phyloP scores from a whole-genome alignment of 495 filamentous ascomycete species.

The Tuber borchii region DNA sequence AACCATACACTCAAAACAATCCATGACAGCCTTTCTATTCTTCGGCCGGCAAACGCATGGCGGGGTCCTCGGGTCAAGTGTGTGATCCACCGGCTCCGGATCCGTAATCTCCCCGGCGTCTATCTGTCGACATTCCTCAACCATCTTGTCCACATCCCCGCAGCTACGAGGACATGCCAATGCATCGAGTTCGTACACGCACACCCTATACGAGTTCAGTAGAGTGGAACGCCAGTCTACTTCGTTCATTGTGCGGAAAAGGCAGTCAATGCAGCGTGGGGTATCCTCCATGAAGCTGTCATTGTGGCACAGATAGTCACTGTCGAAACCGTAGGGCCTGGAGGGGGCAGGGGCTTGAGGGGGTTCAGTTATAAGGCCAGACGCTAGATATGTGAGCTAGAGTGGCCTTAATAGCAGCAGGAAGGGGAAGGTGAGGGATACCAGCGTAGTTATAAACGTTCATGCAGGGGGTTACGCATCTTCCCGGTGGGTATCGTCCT shows the following conservation, averaged over 20 bases:
- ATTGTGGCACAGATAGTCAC: constrained; percentile 9
- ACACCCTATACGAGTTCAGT: neutral
- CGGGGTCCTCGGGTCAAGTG: neutral
- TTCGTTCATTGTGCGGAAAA: constrained; percentile 18
- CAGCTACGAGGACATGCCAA: constrained; percentile 6
- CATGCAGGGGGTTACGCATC: neutral
- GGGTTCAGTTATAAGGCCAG: neutral
- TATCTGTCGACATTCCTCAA: constrained; percentile 3
- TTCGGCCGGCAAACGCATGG: neutral
- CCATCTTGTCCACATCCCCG: neutral
- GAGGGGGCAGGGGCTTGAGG: neutral
- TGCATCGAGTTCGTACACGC: constrained; percentile 8
- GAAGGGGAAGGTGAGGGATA: neutral
- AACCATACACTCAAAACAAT: neutral
- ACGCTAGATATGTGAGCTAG: neutral
- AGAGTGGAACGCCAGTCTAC: constrained; percentile 7
- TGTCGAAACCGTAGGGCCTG: constrained; percentile 17
- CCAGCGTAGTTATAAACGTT: neutral
- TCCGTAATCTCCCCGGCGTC: constrained; percentile 2
- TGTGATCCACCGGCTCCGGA: constrained; percentile 6
- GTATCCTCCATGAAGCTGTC: constrained; percentile 16
- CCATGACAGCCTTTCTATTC: constrained; percentile 1
- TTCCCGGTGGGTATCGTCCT: neutral
- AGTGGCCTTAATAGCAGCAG: neutral
- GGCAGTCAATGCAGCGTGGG: constrained; percentile 24